Base-by-base conservation (phyloP, 306 rosid species). In the Trichosanthes truncata region DNA sequence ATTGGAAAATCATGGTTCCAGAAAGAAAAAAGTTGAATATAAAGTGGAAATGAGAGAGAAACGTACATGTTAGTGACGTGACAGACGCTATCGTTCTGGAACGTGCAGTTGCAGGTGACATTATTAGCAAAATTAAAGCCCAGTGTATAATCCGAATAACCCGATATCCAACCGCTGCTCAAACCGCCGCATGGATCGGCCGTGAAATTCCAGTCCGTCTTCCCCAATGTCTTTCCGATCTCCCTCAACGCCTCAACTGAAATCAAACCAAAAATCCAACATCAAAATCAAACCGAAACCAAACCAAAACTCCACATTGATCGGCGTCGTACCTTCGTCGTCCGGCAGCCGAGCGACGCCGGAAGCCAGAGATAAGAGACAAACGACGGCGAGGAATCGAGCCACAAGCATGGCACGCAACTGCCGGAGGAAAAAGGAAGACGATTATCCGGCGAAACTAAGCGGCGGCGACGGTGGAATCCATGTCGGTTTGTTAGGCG, bases 31-130 rank as follows among this genome's bases (percentile, higher is more conserved):
- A 15, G 56, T 55, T 55, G 0, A 29, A 29, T 29, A 29, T 29
- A 29, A 29, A 33, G 3, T 29, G 17, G n/a, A 61, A 14, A 1
- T 13, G 18, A 77, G 66, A 81, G 61, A 57, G 23, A 7, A 2
- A 78, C 82, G 1, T 84, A 92, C 97, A 92, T 87, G 87, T 79
- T 78, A 10, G 86, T 79, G 18, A 92, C 81, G 40, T 92, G 97
- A 86, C 94, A 92, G 43, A 81, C 11, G 4, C 85, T 79, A 23
- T 14, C 12, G 29, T 76, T 56, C 66, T 21, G 77, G 72, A 79
- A 84, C 8, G 81, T 53, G 68, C 96, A 89, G 33, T 84, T 56
- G 78, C 97, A 90, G 6, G 72, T 68, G 26, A 92, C 81, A 46
- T 75, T 65, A 62, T 84, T 82, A 23, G 60, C 80, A 0, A 4